These are phyloP conservation scores for Myriosclerotinia scirpicola DNA, from an alignment of 2,329 filamentous ascomycete species.

Conservation along the genomic window DNA sequence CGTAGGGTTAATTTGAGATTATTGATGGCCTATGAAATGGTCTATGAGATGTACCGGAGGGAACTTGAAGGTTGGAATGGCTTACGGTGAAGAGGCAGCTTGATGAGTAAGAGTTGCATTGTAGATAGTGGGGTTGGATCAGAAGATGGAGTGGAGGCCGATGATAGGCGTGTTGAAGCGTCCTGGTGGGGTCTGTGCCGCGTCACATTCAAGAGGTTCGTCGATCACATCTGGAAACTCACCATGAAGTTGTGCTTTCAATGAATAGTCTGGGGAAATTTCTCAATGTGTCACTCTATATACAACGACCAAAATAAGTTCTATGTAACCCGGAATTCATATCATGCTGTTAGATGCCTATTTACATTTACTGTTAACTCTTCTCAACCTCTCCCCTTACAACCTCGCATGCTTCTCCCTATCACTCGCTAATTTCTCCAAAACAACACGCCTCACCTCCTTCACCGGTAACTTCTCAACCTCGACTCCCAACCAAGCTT, in stretches of 20 bases:
- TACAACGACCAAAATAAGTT: background rate
- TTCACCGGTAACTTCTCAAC: conserved; percentile 56
- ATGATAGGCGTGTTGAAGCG: conserved; percentile 15
- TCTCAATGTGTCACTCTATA: background rate
- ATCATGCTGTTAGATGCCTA: background rate
- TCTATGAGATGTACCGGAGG: background rate
- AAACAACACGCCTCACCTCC: conserved; percentile 56
- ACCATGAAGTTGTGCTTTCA: background rate
- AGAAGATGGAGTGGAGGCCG: conserved; percentile 1
- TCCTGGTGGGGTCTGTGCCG: background rate
- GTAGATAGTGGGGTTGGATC: background rate
- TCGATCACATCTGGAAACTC: background rate
- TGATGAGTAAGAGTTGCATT: conserved; percentile 8
- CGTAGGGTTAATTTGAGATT: background rate
- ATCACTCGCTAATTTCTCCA: conserved; percentile 26
- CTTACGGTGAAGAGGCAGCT: background rate
- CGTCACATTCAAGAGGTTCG: no score
- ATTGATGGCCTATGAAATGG: background rate
- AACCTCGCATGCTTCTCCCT: background rate
- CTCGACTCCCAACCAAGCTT: conserved; percentile 56
- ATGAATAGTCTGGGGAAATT: background rate
- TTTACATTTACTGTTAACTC: background rate
- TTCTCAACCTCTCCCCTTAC: background rate
- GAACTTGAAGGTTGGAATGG: background rate
- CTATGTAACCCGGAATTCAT: background rate